phyloP scores from a whole-genome alignment of 345 rosid species.

The Rhizophora mangle region DNA sequence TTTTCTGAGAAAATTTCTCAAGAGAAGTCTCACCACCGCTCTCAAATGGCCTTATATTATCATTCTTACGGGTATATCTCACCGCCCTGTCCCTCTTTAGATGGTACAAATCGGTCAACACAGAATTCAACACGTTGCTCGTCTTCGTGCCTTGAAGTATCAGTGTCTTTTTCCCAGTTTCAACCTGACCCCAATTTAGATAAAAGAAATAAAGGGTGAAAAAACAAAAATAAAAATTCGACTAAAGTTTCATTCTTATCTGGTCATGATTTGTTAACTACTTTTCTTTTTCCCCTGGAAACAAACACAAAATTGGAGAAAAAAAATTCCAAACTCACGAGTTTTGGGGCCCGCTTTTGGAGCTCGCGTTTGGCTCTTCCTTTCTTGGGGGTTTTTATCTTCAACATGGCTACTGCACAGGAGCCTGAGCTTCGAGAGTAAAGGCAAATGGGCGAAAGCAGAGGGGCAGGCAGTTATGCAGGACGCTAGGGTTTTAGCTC shows the following conservation, averaged over 20 bases:
- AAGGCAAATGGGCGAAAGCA: no score
- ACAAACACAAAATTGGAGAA: constrained; percentile 14
- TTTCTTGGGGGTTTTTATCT: constrained; percentile 52
- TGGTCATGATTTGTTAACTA: no score
- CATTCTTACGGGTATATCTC: constrained; percentile 84
- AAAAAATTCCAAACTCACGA: constrained; percentile 33
- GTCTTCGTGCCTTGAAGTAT: constrained; percentile 90
- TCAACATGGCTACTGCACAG: constrained; percentile 40
- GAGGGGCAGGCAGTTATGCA: neutral
- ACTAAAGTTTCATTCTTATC: no score
- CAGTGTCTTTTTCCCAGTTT: constrained; percentile 89
- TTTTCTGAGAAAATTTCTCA: constrained; percentile 88
- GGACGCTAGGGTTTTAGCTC: constrained; percentile 10
- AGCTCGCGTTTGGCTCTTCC: constrained; percentile 56
- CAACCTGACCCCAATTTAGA: constrained; percentile 49
- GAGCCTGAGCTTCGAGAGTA: no score
- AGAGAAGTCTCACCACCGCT: constrained; percentile 86
- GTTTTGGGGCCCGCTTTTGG: constrained; percentile 79
- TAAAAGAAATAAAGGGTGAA: neutral
- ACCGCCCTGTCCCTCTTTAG: constrained; percentile 72
- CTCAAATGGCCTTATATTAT: constrained; percentile 88
- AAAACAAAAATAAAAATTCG: neutral
- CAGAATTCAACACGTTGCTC: constrained; percentile 57
- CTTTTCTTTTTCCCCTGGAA: neutral
- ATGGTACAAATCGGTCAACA: constrained; percentile 62